These are phyloP conservation scores for Gryganskiella cystojenkinii DNA, from an alignment of 192 early-diverging fungal species.

Conservation along the genomic window DNA sequence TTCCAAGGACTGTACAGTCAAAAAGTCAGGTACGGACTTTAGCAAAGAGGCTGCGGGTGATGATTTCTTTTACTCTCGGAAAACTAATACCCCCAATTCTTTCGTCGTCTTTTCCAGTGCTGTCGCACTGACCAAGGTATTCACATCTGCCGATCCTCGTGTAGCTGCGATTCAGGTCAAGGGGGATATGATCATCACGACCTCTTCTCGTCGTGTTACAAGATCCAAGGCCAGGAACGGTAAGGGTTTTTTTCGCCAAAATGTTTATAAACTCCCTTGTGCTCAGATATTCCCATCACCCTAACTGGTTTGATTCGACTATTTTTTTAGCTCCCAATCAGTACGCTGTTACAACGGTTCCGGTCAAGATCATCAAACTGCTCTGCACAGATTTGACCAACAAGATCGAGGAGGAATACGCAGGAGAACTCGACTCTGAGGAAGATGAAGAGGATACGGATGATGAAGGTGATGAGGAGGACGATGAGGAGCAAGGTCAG, in stretches of 20 bases:
- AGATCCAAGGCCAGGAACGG: conserved; percentile 27
- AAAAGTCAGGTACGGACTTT: conserved; percentile 71
- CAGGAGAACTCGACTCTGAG: conserved; percentile 53
- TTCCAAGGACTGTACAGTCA: conserved; percentile 84
- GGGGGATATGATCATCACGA: conserved; percentile 77
- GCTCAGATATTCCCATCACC: neutral
- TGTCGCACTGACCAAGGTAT: conserved; percentile 78
- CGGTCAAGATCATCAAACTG: conserved; percentile 88
- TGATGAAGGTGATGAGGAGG: conserved; percentile 55
- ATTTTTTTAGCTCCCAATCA: conserved; percentile 71
- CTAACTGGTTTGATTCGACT: no score
- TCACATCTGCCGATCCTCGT: conserved; percentile 70
- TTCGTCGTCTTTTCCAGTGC: conserved; percentile 71
- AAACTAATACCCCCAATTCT: neutral
- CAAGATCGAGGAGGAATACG: conserved; percentile 62
- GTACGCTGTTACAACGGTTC: conserved; percentile 78
- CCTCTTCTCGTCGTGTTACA: conserved; percentile 20
- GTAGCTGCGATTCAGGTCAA: conserved; percentile 72
- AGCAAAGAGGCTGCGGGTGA: no score
- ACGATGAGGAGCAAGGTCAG: neutral
- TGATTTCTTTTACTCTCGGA: neutral
- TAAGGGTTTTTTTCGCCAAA: conserved; percentile 8
- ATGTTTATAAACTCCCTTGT: neutral
- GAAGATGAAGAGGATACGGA: conserved; percentile 60
- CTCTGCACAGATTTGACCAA: conserved; percentile 79